Conservation (phyloP, 148 eudicot species). For the Pharnaceum exiguum region DNA sequence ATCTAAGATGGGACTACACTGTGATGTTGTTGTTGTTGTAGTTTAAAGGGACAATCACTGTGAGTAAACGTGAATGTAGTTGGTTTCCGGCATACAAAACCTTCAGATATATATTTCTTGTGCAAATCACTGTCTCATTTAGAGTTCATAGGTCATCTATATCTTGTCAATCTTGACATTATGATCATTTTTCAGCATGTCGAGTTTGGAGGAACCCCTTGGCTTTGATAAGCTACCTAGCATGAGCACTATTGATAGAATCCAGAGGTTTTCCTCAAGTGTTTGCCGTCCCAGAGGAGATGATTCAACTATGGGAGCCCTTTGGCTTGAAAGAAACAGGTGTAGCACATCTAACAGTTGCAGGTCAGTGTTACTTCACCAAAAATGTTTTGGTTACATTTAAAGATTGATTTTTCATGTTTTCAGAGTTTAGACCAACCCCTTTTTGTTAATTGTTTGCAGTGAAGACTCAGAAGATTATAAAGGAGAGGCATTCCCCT, state of each 20-base stretch:
- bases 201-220: slow-evolving; percentile 90
- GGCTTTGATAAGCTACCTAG: slow-evolving; percentile 77
- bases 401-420: not conserved
- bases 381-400: not conserved
- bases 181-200: slow-evolving; percentile 77
- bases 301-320: slow-evolving; percentile 62
- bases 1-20: no score
- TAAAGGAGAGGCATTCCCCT: slow-evolving; percentile 41
- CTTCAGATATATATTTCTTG: no score
- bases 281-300: slow-evolving; percentile 68
- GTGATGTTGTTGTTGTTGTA: no score
- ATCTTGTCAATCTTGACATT: no score
- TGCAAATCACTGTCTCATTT: no score
- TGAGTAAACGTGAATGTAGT: no score
- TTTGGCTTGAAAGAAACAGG: slow-evolving; percentile 76
- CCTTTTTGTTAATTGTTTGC: slow-evolving; percentile 17
- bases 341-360: slow-evolving; percentile 86
- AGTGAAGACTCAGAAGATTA: slow-evolving; percentile 66
- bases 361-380: slow-evolving; percentile 35
- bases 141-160: no score
- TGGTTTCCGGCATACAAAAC: no score
- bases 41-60: no score
- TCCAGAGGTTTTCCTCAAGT: slow-evolving; percentile 65
- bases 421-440: not conserved
- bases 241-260: slow-evolving; percentile 64